Evolutionary conservation across 805 yeast species (phyloP).

Genomic region (Zygosaccharomyces pseudorouxii): DNA sequence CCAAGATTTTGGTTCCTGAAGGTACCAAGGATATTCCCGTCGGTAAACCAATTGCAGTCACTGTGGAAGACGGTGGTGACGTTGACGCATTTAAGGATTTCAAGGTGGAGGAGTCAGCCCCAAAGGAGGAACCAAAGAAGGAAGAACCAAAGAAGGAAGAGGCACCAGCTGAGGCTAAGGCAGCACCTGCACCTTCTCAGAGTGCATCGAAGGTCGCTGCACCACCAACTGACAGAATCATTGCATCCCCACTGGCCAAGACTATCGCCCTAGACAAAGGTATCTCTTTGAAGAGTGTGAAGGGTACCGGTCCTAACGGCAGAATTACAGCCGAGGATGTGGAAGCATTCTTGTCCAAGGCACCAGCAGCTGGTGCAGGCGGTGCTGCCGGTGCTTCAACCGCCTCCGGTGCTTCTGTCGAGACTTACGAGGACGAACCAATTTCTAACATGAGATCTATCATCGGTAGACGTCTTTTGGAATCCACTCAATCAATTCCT

Average conservation of each 20-base stretch:
- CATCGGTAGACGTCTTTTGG: slow-evolving; percentile 81
- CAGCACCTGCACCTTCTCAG: slow-evolving; percentile 31
- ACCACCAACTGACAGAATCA: slow-evolving; percentile 59
- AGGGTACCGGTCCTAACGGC: slow-evolving; percentile 94
- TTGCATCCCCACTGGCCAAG: slow-evolving; percentile 95
- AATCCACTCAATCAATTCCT: slow-evolving; percentile 84
- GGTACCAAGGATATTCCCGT: slow-evolving; percentile 91
- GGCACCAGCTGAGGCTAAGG: slow-evolving; percentile 12
- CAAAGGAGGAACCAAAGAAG: slow-evolving; percentile 36
- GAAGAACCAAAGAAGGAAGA: slow-evolving; percentile 29
- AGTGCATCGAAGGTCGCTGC: slow-evolving; percentile 35
- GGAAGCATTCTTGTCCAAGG: slow-evolving; percentile 53
- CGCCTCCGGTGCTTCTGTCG: slow-evolving; percentile 46
- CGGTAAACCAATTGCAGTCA: slow-evolving; percentile 94
- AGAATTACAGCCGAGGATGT: slow-evolving; percentile 90
- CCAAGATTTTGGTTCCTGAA: slow-evolving; percentile 76
- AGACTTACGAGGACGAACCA: slow-evolving; percentile 75
- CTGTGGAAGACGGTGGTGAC: slow-evolving; percentile 79
- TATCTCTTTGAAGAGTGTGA: slow-evolving; percentile 72
- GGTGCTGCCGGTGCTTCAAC: slow-evolving; percentile 43
- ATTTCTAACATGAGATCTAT: slow-evolving; percentile 89
- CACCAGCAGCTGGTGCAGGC: slow-evolving; percentile 35
- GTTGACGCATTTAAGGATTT: slow-evolving; percentile 86
- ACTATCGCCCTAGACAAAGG: slow-evolving; percentile 90
- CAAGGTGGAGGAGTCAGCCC: slow-evolving; percentile 68